These are phyloP conservation scores for Fragaria iinumae DNA, from an alignment of 306 rosid species.

Conservation along the genomic window DNA sequence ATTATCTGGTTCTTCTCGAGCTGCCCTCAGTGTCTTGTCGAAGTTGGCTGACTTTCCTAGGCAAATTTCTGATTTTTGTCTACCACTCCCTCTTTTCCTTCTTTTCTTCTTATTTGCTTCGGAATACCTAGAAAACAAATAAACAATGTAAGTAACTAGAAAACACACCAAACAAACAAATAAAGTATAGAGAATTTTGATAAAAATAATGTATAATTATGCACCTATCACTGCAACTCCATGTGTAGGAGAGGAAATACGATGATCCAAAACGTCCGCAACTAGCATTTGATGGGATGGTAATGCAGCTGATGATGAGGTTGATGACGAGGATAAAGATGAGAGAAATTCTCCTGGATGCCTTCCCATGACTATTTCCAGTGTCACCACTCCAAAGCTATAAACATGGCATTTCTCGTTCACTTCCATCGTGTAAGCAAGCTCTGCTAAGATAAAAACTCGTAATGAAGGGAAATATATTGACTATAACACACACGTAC, in stretches of 20 bases:
- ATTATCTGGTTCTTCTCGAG: too few relatives aligned
- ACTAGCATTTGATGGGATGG: background rate
- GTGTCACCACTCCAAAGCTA: conserved; percentile 16
- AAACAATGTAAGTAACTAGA: too few relatives aligned
- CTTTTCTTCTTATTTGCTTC: too few relatives aligned
- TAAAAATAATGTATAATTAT: too few relatives aligned
- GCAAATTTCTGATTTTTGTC: too few relatives aligned
- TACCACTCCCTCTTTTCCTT: too few relatives aligned
- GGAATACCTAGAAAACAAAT: too few relatives aligned
- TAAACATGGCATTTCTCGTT: conserved; percentile 7
- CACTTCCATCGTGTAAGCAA: background rate
- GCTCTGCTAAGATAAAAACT: conserved; percentile 1
- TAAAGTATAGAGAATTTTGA: too few relatives aligned
- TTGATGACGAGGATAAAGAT: background rate
- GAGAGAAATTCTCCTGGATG: background rate
- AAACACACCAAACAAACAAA: too few relatives aligned
- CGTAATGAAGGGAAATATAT: too few relatives aligned
- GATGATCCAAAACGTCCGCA: background rate
- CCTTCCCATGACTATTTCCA: conserved; percentile 16
- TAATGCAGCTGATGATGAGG: background rate
- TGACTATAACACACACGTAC: background rate
- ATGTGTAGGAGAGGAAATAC: background rate
- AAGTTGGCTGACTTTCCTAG: too few relatives aligned
- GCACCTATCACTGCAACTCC: background rate
- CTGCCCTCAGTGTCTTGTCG: too few relatives aligned